Evolutionary conservation across 2,329 filamentous ascomycete genomes (phyloP).

Genomic region (Cordyceps militaris): DNA sequence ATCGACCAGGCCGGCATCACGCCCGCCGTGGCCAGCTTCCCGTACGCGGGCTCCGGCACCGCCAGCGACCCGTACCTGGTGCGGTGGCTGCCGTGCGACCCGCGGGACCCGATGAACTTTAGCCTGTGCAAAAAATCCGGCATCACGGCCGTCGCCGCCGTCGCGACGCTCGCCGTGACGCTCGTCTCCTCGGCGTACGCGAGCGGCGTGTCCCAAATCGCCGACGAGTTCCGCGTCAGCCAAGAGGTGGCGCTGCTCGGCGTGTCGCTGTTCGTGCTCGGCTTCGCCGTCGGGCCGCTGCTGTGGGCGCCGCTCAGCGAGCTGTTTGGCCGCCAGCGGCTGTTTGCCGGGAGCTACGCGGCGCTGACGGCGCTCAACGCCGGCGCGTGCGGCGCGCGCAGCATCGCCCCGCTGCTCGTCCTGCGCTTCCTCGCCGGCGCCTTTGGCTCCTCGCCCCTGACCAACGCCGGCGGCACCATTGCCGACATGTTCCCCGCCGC

Average conservation of each 20-base stretch:
- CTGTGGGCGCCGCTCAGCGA: constrained; percentile 56
- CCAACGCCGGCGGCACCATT: constrained; percentile 49
- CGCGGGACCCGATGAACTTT: no score
- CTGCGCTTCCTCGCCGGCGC: constrained; percentile 54
- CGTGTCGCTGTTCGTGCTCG: constrained; percentile 52
- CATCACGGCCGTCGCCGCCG: neutral
- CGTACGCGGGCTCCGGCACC: no score
- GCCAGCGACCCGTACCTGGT: no score
- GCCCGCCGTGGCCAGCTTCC: no score
- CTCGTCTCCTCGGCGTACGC: neutral
- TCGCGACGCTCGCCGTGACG: neutral
- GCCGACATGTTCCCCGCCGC: constrained; percentile 48
- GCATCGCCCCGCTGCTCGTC: constrained; percentile 48
- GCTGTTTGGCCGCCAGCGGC: constrained; percentile 46
- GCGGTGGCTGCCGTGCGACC: no score
- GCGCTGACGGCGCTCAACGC: constrained; percentile 47
- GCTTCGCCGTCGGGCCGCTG: constrained; percentile 48
- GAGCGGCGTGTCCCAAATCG: constrained; percentile 42
- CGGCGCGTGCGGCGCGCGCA: constrained; percentile 43
- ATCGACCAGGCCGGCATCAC: no score
- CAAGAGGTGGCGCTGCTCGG: constrained; percentile 65
- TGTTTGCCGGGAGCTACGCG: constrained; percentile 40
- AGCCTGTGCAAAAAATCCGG: no score
- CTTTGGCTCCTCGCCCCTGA: constrained; percentile 49
- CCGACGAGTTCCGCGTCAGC: constrained; percentile 59